phyloP scores from a whole-genome alignment of 73 alveolate species.

The Loxodes magnus region DNA sequence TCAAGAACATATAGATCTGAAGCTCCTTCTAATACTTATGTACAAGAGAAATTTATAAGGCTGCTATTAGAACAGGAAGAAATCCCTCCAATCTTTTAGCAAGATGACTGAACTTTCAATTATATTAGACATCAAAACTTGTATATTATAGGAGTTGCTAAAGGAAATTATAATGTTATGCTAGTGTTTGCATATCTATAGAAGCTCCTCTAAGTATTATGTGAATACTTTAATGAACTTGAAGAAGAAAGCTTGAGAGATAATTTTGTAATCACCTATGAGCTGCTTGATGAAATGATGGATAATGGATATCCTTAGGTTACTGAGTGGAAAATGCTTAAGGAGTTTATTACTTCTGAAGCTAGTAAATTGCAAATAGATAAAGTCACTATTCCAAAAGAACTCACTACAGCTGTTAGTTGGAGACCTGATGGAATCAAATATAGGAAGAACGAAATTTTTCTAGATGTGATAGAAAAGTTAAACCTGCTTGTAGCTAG shows the following conservation, averaged over 20 bases:
- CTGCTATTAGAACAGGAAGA: slow-evolving; percentile 72
- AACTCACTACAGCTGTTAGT: not conserved
- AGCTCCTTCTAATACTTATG: slow-evolving; percentile 38
- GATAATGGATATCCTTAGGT: slow-evolving; percentile 98
- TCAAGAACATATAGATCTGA: slow-evolving; percentile 73
- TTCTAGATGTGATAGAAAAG: slow-evolving; percentile 47
- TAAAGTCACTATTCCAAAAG: not conserved
- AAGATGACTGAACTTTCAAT: slow-evolving; percentile 82
- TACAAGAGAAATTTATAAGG: slow-evolving; percentile 57
- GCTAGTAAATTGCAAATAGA: not conserved
- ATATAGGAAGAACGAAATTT: slow-evolving; percentile 82
- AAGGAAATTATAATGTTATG: slow-evolving; percentile 88
- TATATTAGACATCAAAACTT: slow-evolving; percentile 88
- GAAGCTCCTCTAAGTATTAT: slow-evolving; percentile 77
- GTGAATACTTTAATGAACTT: slow-evolving; percentile 65
- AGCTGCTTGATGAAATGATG: slow-evolving; percentile 94
- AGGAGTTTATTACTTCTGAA: not conserved
- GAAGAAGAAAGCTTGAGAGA: slow-evolving; percentile 23
- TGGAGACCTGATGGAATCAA: slow-evolving; percentile 76
- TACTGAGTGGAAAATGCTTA: slow-evolving; percentile 53
- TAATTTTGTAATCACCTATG: slow-evolving; percentile 93
- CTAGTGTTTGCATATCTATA: slow-evolving; percentile 88
- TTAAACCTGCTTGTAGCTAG: slow-evolving; percentile 48
- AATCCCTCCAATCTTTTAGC: slow-evolving; percentile 75
- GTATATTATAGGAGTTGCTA: slow-evolving; percentile 71